phyloP scores from a whole-genome alignment of 78 protist species.

The Dictyostelium brefeldianum region DNA sequence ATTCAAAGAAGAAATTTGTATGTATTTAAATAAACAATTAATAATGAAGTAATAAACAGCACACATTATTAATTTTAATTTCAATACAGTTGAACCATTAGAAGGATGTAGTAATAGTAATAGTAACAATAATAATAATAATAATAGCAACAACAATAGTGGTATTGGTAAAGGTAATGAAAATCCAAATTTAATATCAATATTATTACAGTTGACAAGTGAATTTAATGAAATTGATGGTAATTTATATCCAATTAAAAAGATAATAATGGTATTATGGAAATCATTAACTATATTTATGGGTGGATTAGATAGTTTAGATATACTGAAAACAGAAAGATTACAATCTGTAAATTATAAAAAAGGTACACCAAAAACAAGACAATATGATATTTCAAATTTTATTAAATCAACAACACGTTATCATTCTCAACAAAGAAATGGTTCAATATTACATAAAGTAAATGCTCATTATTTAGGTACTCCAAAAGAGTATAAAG shows the following conservation, averaged over 20 bases:
- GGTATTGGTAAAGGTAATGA: not conserved
- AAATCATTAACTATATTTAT: conserved; percentile 33
- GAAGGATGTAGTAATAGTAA: not conserved
- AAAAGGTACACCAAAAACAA: conserved; percentile 39
- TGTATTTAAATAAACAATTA: no score
- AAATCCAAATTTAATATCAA: conserved; percentile 12
- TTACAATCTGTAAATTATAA: not conserved
- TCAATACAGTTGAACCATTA: not conserved
- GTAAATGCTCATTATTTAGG: conserved; percentile 38
- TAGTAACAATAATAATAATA: not conserved
- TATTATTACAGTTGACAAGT: conserved; percentile 9
- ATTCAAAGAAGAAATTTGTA: conserved; percentile 28
- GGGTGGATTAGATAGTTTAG: conserved; percentile 37
- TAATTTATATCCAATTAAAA: conserved; percentile 66
- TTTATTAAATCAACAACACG: conserved; percentile 55
- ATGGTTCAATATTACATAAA: conserved; percentile 24
- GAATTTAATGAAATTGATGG: conserved; percentile 59
- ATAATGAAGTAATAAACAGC: no score
- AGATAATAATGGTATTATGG: conserved; percentile 51
- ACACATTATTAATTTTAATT: not conserved
- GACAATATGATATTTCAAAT: conserved; percentile 33
- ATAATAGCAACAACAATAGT: not conserved
- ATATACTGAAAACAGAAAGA: conserved; percentile 26
- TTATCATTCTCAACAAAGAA: conserved; percentile 32
- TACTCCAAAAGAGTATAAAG: conserved; percentile 24